phyloP scores from a whole-genome alignment of 768 basidiomycete genomes.

The Lactifluus piperatus region DNA sequence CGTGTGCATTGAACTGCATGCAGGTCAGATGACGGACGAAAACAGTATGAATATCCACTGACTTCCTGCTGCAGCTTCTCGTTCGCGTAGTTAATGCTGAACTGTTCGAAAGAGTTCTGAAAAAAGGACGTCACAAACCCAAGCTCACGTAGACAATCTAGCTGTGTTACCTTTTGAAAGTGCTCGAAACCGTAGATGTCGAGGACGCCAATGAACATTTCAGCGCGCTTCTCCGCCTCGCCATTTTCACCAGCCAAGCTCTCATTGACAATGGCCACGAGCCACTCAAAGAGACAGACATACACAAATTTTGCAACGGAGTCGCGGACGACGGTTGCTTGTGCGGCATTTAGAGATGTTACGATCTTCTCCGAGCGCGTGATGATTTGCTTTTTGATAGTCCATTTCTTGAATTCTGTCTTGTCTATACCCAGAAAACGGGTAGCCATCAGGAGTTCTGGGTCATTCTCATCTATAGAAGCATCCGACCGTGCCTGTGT shows the following conservation, averaged over 20 bases:
- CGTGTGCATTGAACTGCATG: constrained; percentile 91
- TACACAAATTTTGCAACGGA: constrained; percentile 98
- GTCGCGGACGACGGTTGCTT: constrained; percentile 91
- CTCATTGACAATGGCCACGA: constrained; percentile 96
- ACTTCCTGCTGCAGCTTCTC: constrained; percentile 98
- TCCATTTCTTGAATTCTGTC: constrained; percentile 98
- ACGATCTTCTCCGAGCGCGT: constrained; percentile 96
- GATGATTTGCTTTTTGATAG: constrained; percentile 92
- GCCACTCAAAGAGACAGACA: constrained; percentile 97
- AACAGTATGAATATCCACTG: constrained; percentile 16
- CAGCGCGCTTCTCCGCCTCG: constrained; percentile 79
- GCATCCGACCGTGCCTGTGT: constrained; percentile 75
- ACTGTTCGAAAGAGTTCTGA: constrained; percentile 91
- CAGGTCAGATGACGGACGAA: not conserved
- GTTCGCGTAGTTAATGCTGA: constrained; percentile 99
- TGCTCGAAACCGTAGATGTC: constrained; percentile 98
- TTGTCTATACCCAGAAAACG: constrained; percentile 85
- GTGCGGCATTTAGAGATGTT: constrained; percentile 72
- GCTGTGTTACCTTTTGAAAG: constrained; percentile 73
- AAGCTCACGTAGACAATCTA: not conserved
- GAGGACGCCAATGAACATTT: constrained; percentile 98
- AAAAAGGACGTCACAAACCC: not conserved
- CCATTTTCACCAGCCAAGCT: constrained; percentile 93
- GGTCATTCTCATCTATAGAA: constrained; percentile 72
- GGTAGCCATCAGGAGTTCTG: constrained; percentile 71